Evolutionary conservation across 1,284 basidiomycete genomes (phyloP), one percentile per base, ranked within the genome.

Genomic region (Polyporus tsugae): DNA sequence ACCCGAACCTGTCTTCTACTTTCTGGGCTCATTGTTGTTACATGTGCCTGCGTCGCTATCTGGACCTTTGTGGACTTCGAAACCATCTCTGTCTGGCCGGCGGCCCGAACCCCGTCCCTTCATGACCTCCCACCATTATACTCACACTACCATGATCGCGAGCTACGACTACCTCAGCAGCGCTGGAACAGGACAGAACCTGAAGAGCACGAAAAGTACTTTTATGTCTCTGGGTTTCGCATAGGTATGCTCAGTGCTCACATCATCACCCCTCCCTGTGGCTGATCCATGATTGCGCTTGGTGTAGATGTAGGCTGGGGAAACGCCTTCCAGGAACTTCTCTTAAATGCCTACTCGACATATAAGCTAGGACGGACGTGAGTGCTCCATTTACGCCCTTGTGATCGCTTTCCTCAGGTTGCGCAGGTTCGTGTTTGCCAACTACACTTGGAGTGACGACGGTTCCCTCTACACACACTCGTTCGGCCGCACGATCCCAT

Each of bases 381-480:
- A 65, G 86, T 77, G 4, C 10, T 17, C 52, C 11, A 13, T 17
- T 29, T 53, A 22, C 35, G 36, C n/a, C 19, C 17, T 1, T 53
- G 13, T 53, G 29, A 33, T 53, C 52, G 25, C 13, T 15, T 19
- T 53, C 52, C 29, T 33, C 10, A 4, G 19, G 29, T 4, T 35
- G 42, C 15, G 29, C 42, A 76, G 78, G 6, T 90, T 85, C 67
- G 89, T 91, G 0, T 90, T 91, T 62, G 86, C 89, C 61, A 89
- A 91, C 73, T 91, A 89, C 69, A 84, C 84, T n/a, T 91, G 89
- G 89, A 75, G 73, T 22, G 70, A 69, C 46, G 70, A 75, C 38
- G 64, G 68, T 2, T 67, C 68, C 2, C 66, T 70, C n/a, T 79
- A 74, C 57, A 67, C 77, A 4, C 61, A 68, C 25, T 79, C 73